These are phyloP conservation scores for Hypsizygus ulmarius DNA, from an alignment of 1,284 basidiomycete species.

Conservation along the genomic window DNA sequence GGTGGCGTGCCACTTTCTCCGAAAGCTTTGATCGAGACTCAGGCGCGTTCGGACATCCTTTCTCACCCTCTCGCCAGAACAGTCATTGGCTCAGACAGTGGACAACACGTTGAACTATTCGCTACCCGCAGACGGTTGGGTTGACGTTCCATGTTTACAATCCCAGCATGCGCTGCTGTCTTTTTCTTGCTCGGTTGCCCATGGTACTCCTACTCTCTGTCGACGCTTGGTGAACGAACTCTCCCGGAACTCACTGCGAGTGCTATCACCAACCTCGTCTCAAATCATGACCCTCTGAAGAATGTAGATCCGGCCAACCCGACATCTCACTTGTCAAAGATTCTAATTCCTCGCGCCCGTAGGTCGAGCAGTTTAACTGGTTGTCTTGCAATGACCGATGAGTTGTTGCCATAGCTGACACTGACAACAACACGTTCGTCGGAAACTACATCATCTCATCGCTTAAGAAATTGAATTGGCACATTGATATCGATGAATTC, in stretches of 20 bases:
- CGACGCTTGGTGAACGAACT: conserved; percentile 38
- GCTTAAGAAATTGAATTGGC: conserved; percentile 76
- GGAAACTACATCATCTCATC: conserved; percentile 73
- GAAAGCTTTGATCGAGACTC: too few relatives aligned
- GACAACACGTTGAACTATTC: too few relatives aligned
- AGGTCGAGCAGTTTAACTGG: conserved; percentile 28
- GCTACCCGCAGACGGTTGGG: background rate
- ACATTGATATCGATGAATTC: conserved; percentile 82
- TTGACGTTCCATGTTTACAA: conserved; percentile 7
- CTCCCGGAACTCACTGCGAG: conserved; percentile 49
- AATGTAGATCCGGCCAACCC: conserved; percentile 65
- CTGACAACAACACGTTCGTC: conserved; percentile 76
- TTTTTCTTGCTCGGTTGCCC: conserved; percentile 21
- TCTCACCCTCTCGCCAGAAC: too few relatives aligned
- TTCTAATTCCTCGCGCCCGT: conserved; percentile 83
- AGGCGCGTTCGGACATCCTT: too few relatives aligned
- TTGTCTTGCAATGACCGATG: conserved; percentile 2
- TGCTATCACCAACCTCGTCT: conserved; percentile 50
- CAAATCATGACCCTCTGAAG: conserved; percentile 58
- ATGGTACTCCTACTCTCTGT: conserved; percentile 27
- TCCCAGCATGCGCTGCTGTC: conserved; percentile 7
- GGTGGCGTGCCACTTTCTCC: background rate
- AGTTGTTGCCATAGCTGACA: conserved; percentile 49
- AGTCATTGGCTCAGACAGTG: too few relatives aligned
- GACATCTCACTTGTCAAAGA: conserved; percentile 72